phyloP scores from a whole-genome alignment of 2,329 filamentous ascomycete species.

The Colletotrichum liriopes region DNA sequence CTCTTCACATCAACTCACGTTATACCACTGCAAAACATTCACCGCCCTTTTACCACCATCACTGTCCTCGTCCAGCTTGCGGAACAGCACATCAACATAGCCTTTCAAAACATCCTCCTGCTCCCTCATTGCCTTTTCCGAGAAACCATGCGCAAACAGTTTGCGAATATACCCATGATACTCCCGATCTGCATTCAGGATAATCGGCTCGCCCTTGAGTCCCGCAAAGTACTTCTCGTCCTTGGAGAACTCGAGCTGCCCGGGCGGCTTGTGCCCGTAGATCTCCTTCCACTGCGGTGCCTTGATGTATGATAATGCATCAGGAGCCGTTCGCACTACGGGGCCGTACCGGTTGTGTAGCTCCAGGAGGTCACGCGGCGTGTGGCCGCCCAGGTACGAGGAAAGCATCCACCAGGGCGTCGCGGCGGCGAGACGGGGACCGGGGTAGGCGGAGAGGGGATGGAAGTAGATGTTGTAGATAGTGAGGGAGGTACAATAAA shows the following conservation, averaged over 20 bases:
- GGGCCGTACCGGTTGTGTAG: slow-evolving; percentile 59
- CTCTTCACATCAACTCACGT: slow-evolving; percentile 1
- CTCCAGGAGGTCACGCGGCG: slow-evolving; percentile 47
- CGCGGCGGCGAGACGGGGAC: slow-evolving; percentile 44
- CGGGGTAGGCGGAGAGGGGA: slow-evolving; percentile 50
- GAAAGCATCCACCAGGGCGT: slow-evolving; percentile 27
- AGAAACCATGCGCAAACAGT: slow-evolving; percentile 45
- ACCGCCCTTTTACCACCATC: slow-evolving; percentile 25
- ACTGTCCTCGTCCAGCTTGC: slow-evolving; percentile 52
- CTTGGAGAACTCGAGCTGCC: slow-evolving; percentile 34
- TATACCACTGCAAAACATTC: slow-evolving; percentile 48
- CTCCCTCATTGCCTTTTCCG: slow-evolving; percentile 43
- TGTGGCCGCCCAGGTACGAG: slow-evolving; percentile 33
- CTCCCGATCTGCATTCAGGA: slow-evolving; percentile 40
- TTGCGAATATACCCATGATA: slow-evolving; percentile 21
- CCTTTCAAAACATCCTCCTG: slow-evolving; percentile 50
- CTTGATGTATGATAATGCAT: slow-evolving; percentile 61
- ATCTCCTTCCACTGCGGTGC: slow-evolving; percentile 58
- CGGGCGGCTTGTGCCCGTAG: slow-evolving; percentile 49
- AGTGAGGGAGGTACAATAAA: neutral
- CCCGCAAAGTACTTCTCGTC: slow-evolving; percentile 3
- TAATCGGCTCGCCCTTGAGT: neutral
- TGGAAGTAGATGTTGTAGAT: slow-evolving; percentile 53
- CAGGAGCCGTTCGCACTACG: slow-evolving; percentile 62
- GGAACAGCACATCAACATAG: slow-evolving; percentile 58